phyloP scores from a whole-genome alignment of 768 basidiomycete genomes.

The Albatrellus ellisii region DNA sequence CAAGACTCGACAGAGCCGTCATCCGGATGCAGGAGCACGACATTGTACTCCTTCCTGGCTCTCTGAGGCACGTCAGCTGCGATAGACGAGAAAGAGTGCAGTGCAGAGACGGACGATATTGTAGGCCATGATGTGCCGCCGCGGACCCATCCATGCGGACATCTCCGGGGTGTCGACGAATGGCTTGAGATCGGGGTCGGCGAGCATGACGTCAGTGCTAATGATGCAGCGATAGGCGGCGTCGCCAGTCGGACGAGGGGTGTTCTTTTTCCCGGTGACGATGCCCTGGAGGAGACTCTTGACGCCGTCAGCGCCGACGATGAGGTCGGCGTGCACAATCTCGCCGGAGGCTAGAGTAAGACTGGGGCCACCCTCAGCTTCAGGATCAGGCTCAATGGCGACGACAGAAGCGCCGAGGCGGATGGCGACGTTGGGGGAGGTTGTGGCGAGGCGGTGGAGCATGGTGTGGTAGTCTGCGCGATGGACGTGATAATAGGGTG shows the following conservation, averaged over 20 bases:
- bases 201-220: slow-evolving; percentile 28
- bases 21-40: slow-evolving; percentile 26
- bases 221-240: slow-evolving; percentile 48
- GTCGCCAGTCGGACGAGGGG: slow-evolving; percentile 42
- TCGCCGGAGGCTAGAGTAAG: slow-evolving; percentile 24
- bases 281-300: slow-evolving; percentile 38
- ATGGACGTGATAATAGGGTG: slow-evolving; percentile 30
- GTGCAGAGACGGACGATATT: slow-evolving; percentile 22
- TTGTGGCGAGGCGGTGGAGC: slow-evolving; percentile 21
- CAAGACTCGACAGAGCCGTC: slow-evolving; percentile 29
- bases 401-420: slow-evolving; percentile 22
- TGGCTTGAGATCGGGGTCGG: slow-evolving; percentile 35
- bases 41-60: slow-evolving; percentile 23
- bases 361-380: slow-evolving; percentile 14
- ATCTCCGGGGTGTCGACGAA: slow-evolving; percentile 40
- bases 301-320: slow-evolving; percentile 28
- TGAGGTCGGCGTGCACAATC: slow-evolving; percentile 23
- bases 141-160: slow-evolving; percentile 48
- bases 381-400: slow-evolving; percentile 19
- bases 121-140: slow-evolving; percentile 32
- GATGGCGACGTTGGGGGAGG: slow-evolving; percentile 19
- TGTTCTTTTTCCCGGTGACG: slow-evolving; percentile 32
- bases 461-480: slow-evolving; percentile 30
- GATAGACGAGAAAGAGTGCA: slow-evolving; percentile 5
- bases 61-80: slow-evolving; percentile 18